Conservation (phyloP, 2,329 filamentous ascomycete genomes). For the Esteya vermicola region DNA sequence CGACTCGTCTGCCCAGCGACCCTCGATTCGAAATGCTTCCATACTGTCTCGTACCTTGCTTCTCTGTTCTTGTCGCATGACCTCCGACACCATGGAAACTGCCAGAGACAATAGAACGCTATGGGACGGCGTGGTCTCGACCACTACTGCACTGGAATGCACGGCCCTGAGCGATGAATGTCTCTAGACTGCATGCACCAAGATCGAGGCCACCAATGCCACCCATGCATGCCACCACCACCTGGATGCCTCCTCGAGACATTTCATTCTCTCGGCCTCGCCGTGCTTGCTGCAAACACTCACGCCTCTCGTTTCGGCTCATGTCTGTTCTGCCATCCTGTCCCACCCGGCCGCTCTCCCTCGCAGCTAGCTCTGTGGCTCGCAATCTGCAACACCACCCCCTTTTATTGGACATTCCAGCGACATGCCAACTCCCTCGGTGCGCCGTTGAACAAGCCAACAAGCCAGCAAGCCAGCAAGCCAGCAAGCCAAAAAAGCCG, state of each 20-base stretch:
- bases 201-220: too few relatives aligned
- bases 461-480: too few relatives aligned
- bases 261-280: background rate
- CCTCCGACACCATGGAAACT: too few relatives aligned
- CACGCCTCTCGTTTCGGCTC: background rate
- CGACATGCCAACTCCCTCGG: background rate
- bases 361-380: background rate
- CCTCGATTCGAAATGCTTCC: background rate
- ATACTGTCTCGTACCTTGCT: background rate
- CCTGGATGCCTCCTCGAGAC: too few relatives aligned
- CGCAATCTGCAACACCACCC: background rate
- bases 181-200: too few relatives aligned
- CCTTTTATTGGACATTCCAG: background rate
- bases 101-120: too few relatives aligned
- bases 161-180: too few relatives aligned
- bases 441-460: background rate
- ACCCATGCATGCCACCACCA: too few relatives aligned
- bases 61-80: background rate
- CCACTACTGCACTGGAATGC: too few relatives aligned
- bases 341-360: background rate
- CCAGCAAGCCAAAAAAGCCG: too few relatives aligned
- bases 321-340: background rate
- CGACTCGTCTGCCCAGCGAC: too few relatives aligned
- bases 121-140: too few relatives aligned
- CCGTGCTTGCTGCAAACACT: background rate